Conservation (phyloP, 2,329 filamentous ascomycete genomes). For the Lithohypha guttulata region DNA sequence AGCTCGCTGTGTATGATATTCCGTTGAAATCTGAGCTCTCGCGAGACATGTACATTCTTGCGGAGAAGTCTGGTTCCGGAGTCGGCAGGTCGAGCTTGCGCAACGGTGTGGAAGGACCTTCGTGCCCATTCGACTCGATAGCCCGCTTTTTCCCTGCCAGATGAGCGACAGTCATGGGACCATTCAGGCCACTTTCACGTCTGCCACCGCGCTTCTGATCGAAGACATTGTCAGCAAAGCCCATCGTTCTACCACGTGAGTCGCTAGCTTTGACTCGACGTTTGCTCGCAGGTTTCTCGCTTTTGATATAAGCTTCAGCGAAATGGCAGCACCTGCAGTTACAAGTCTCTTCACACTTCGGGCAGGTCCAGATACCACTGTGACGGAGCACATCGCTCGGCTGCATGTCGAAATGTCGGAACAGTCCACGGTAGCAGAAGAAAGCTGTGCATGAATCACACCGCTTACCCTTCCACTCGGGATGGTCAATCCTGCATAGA, state of each 20-base stretch:
- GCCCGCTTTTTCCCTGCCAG: slow-evolving; percentile 19
- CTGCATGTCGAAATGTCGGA: slow-evolving; percentile 29
- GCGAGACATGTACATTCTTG: slow-evolving; percentile 13
- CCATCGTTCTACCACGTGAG: slow-evolving; percentile 26
- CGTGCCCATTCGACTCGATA: slow-evolving; percentile 11
- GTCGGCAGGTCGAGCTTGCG: slow-evolving; percentile 20
- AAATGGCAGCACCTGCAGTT: slow-evolving; percentile 31
- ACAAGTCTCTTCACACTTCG: slow-evolving; percentile 27
- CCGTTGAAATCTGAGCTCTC: slow-evolving; percentile 17
- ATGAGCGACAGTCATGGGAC: slow-evolving; percentile 9
- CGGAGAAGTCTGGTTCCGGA: slow-evolving; percentile 19
- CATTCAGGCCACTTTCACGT: slow-evolving; percentile 11
- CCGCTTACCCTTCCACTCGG: slow-evolving; percentile 27
- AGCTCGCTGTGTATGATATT: slow-evolving; percentile 11
- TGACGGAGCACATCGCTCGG: slow-evolving; percentile 25
- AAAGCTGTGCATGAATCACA: slow-evolving; percentile 28
- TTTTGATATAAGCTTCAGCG: slow-evolving; percentile 25
- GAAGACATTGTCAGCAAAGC: slow-evolving; percentile 30
- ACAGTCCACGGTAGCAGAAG: slow-evolving; percentile 29
- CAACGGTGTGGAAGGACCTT: slow-evolving; percentile 16
- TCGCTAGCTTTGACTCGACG: slow-evolving; percentile 26
- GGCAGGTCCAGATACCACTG: slow-evolving; percentile 25
- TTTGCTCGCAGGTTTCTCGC: slow-evolving; percentile 26
- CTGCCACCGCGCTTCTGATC: slow-evolving; percentile 26
- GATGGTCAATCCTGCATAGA: slow-evolving; percentile 28